These are phyloP conservation scores for Ricinus communis DNA, from an alignment of 345 rosid species.

Conservation along the genomic window DNA sequence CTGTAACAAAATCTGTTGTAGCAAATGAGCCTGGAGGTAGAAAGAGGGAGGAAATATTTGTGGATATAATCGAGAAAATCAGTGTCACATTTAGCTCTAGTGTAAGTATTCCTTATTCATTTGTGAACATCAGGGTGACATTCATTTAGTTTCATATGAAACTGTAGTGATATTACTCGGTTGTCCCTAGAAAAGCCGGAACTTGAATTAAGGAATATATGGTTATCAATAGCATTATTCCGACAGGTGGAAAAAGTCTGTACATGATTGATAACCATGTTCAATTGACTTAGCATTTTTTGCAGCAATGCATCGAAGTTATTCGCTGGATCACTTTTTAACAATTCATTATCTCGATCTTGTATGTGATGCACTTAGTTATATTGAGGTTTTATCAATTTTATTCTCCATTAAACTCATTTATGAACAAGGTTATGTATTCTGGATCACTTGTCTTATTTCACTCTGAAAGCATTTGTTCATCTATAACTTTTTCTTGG, in stretches of 20 bases:
- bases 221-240: too few relatives aligned
- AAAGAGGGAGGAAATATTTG: conserved; percentile 97
- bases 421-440: background rate
- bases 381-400: background rate
- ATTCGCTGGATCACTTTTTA: background rate
- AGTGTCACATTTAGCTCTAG: conserved; percentile 99
- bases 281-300: background rate
- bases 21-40: conserved; percentile 98
- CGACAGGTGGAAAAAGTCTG: too few relatives aligned
- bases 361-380: background rate
- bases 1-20: conserved; percentile 94
- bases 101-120: conserved; percentile 47
- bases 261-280: too few relatives aligned
- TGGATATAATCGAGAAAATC: conserved; percentile 96
- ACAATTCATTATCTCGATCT: background rate
- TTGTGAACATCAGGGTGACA: background rate
- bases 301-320: background rate
- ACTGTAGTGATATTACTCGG: background rate
- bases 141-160: background rate
- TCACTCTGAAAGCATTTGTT: background rate
- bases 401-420: background rate
- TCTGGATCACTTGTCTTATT: background rate
- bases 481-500: conserved; percentile 5
- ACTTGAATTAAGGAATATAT: too few relatives aligned
- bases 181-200: background rate